Conservation (phyloP, 2,329 filamentous ascomycete genomes). For the Diaporthe amygdali region DNA sequence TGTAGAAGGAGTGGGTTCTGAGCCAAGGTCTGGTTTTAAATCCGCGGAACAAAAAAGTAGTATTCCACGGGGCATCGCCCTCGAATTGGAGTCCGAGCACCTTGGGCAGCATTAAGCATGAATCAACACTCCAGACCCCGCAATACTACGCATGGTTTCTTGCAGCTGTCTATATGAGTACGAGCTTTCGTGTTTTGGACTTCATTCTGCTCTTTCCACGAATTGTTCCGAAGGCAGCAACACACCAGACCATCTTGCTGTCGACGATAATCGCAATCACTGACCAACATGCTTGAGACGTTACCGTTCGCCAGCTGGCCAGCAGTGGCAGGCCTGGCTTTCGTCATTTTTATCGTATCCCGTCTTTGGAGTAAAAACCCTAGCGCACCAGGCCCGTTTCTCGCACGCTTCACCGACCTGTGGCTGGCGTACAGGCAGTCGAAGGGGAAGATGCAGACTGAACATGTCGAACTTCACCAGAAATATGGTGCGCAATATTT, state of each 20-base stretch:
- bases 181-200: not conserved
- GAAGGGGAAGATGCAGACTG: not conserved
- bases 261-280: not conserved
- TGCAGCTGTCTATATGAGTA: not conserved
- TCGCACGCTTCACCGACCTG: slow-evolving; percentile 5
- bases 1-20: not conserved
- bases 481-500: not conserved
- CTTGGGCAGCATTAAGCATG: not conserved
- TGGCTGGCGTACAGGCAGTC: not conserved
- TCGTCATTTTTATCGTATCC: not conserved
- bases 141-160: not conserved
- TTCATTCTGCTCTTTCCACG: too few species aligned
- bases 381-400: slow-evolving; percentile 10
- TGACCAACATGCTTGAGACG: not conserved
- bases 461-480: slow-evolving; percentile 12
- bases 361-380: not conserved
- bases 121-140: not conserved
- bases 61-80: not conserved
- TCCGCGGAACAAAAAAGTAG: not conserved
- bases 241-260: not conserved
- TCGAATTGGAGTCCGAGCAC: not conserved
- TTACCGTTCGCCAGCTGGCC: not conserved
- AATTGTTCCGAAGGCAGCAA: too few species aligned
- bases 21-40: not conserved
- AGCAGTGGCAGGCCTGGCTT: not conserved